Conservation (phyloP, 2,329 filamentous ascomycete species). For the Hypoxylon sp. region DNA sequence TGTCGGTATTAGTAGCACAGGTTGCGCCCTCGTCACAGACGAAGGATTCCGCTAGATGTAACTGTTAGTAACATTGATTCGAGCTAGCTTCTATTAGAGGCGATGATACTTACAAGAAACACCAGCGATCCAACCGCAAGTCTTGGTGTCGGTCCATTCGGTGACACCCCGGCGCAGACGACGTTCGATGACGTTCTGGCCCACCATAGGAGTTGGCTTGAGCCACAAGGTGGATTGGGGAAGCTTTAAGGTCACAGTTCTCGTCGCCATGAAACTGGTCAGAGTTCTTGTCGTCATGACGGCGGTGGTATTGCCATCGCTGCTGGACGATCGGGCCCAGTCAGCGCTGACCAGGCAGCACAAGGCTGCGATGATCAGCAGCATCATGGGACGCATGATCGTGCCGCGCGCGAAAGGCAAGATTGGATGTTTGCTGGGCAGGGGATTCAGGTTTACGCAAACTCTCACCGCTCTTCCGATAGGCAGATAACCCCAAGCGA, state of each 20-base stretch:
- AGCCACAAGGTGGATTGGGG: not conserved
- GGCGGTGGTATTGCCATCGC: conserved; percentile 14
- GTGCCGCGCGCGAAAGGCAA: not conserved
- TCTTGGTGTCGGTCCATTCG: conserved; percentile 50
- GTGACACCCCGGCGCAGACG: not conserved
- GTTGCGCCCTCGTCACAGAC: conserved; percentile 45
- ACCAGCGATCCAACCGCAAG: conserved; percentile 53
- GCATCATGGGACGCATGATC: conserved; percentile 41
- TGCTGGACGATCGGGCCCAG: conserved; percentile 49
- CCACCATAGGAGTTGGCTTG: too few species aligned
- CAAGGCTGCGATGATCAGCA: conserved; percentile 40
- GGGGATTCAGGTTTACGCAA: not conserved
- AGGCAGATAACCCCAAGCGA: conserved; percentile 21
- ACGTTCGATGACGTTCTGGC: too few species aligned
- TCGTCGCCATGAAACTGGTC: conserved; percentile 25
- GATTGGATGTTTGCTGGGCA: not conserved
- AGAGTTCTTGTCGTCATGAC: conserved; percentile 46
- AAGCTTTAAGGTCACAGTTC: conserved; percentile 38
- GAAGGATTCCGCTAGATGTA: conserved; percentile 46
- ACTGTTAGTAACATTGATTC: conserved; percentile 15
- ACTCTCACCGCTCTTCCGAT: conserved; percentile 24
- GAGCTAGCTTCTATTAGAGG: not conserved
- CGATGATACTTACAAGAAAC: conserved; percentile 50
- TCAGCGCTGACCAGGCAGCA: conserved; percentile 39
- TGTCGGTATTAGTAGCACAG: conserved; percentile 54